Conservation (phyloP, 2,329 filamentous ascomycete species). For the Cladorrhinum sp. region DNA sequence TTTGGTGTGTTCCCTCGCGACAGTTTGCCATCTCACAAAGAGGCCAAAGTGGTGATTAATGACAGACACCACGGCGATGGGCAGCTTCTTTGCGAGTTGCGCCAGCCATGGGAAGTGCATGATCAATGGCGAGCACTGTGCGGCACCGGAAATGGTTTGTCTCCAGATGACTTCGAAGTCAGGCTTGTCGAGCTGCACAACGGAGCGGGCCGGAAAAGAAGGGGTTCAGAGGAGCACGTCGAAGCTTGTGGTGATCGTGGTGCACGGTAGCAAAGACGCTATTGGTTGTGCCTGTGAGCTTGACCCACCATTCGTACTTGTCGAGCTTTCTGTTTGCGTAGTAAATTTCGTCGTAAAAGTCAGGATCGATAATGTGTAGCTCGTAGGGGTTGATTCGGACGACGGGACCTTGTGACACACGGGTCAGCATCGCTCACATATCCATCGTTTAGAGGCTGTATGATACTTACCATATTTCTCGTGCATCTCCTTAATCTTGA, state of each 20-base stretch:
- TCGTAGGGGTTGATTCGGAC: constrained; percentile 39
- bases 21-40: constrained; percentile 4
- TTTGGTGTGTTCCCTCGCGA: constrained; percentile 22
- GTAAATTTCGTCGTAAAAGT: constrained; percentile 10
- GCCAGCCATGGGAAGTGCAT: constrained; percentile 22
- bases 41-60: background rate
- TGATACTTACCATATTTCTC: constrained; percentile 14
- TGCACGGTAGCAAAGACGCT: constrained; percentile 3
- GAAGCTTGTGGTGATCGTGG: constrained; percentile 16
- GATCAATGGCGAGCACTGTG: constrained; percentile 19
- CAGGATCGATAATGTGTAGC: constrained; percentile 11
- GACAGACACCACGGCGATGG: constrained; percentile 3
- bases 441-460: background rate
- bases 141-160: constrained; percentile 20
- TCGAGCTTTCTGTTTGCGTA: constrained; percentile 14
- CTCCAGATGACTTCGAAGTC: constrained; percentile 28
- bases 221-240: constrained; percentile 9
- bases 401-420: constrained; percentile 38
- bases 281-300: constrained; percentile 9
- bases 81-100: constrained; percentile 25
- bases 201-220: constrained; percentile 18
- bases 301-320: background rate
- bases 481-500: constrained; percentile 31
- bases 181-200: constrained; percentile 27
- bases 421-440: no score